A percentile compares a stretch with the other conserved stretches of the same genome.
These are phyloP conservation scores for Gyromitra esculenta DNA, from an alignment of 2,329 filamentous ascomycete species.

Conservation along the genomic window DNA sequence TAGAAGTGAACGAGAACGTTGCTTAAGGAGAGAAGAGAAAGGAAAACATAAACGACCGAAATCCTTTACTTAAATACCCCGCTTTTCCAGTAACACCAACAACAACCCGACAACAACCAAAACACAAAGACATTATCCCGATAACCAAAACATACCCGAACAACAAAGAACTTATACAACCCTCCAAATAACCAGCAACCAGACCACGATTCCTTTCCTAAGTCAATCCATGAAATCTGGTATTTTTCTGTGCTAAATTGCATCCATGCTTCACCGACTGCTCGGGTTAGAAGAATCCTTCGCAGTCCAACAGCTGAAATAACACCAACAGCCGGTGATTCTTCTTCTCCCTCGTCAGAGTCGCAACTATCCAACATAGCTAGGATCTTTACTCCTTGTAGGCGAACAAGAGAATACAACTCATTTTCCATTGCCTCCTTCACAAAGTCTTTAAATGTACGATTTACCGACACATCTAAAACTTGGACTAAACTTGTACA, in stretches of 20 bases:
- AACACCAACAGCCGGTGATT: neutral
- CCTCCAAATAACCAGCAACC: too few relatives aligned
- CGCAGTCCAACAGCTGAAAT: constrained; percentile 9
- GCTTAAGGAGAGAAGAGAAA: too few relatives aligned
- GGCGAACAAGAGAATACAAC: neutral
- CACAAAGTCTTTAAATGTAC: constrained; percentile 15
- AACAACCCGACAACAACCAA: too few relatives aligned
- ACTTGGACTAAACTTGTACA: constrained; percentile 27
- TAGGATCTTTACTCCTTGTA: neutral
- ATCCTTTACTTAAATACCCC: too few relatives aligned
- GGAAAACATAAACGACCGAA: too few relatives aligned
- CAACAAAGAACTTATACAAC: too few relatives aligned
- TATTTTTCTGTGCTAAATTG: constrained; percentile 5
- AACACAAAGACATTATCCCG: too few relatives aligned
- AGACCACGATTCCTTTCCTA: too few relatives aligned
- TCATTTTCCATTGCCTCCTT: constrained; percentile 18
- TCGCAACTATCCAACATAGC: neutral
- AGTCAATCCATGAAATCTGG: too few relatives aligned
- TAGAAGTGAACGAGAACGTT: too few relatives aligned
- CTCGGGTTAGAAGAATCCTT: neutral
- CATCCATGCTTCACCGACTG: constrained; percentile 12
- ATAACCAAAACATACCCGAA: too few relatives aligned
- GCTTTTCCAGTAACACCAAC: too few relatives aligned
- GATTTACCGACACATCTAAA: constrained; percentile 20
- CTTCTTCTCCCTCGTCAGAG: neutral